Evolutionary conservation across 345 rosid genomes (phyloP), one percentile per base, ranked within the genome.

Genomic region (Lumnitzera racemosa): DNA sequence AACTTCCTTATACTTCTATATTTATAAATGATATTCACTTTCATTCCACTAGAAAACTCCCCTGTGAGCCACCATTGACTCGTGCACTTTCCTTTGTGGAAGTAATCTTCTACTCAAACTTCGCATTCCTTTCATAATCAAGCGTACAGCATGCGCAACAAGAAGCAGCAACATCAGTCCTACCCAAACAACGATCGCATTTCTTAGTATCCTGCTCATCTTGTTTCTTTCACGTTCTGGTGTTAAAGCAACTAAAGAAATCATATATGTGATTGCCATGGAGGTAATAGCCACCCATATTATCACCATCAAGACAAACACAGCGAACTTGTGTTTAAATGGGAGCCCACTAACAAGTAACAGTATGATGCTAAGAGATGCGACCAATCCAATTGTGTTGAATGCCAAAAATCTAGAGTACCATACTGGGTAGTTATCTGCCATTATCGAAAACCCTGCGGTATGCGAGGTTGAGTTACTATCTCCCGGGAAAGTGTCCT

Each of bases 341-440:
- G 24, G 64, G 6, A 55, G 58, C 5, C 57, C 69, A 1, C 72
- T 47, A 49, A 63, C 56, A 29, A 72, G 24, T 13, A 67, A 15
- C 3, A 67, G n/a, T 14, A 72, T 59, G n/a, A 47, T 61, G 20
- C 70, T 47, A 11, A 69, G 51, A 1, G 56, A 73, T 53, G 56
- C 27, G 1, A 65, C 16, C 49, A 68, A 68, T 43, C 61, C 53
- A 11, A 15, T 64, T 0, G 55, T 57, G 47, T 64, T 68, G 20
- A 2, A 49, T 12, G 12, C 11, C 0, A 54, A 15, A 46, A 66
- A 49, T 1, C 0, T 0, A 5, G 3, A 15, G 24, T 48, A 66
- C 2, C 0, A 0, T 1, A 2, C 16, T 17, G 53, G 47, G 10
- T 7, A 0, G 16, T 20, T 49, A 15, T 15, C 14, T 8, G 57